A percentile compares a stretch with the other conserved stretches of the same genome.
These are phyloP conservation scores for Nidula microcarpa DNA, from an alignment of 768 basidiomycete genomes.

Conservation along the genomic window DNA sequence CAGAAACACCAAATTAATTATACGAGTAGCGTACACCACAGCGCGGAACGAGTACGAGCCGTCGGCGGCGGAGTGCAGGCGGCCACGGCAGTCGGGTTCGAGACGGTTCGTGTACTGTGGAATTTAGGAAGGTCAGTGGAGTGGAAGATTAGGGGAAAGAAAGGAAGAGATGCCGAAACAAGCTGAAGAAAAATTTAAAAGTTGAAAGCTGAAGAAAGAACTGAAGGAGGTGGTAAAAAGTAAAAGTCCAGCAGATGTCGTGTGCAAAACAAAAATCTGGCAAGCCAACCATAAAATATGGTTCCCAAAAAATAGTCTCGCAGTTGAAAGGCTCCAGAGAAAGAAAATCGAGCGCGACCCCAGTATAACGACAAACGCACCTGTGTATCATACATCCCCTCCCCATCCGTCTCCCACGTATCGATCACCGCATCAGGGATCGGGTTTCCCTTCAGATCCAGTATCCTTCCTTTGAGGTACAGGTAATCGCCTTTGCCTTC, in stretches of 20 bases:
- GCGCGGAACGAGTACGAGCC: constrained; percentile 72
- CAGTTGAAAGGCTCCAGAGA: not conserved
- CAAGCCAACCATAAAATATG: no score
- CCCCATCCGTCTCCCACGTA: constrained; percentile 79
- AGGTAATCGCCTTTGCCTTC: constrained; percentile 86
- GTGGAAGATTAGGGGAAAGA: not conserved
- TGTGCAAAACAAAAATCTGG: no score
- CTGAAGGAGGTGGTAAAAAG: not conserved
- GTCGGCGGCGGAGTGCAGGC: constrained; percentile 52
- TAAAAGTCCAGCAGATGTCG: not conserved
- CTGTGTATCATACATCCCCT: constrained; percentile 44
- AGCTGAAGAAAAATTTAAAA: no score
- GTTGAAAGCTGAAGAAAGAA: no score
- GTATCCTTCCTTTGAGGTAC: constrained; percentile 72
- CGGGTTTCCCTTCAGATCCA: constrained; percentile 61
- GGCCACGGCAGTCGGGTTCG: constrained; percentile 72
- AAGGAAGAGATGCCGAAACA: not conserved
- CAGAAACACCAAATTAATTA: no score
- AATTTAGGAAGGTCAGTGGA: constrained; percentile 17
- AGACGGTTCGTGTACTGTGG: constrained; percentile 50
- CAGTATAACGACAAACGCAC: constrained; percentile 9
- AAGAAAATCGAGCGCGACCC: not conserved
- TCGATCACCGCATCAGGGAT: constrained; percentile 67
- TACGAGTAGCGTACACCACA: constrained; percentile 40
- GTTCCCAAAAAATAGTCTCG: no score